These are phyloP conservation scores for Aleurites moluccanus DNA, from an alignment of 441 rosid genomes.

Conservation along the genomic window DNA sequence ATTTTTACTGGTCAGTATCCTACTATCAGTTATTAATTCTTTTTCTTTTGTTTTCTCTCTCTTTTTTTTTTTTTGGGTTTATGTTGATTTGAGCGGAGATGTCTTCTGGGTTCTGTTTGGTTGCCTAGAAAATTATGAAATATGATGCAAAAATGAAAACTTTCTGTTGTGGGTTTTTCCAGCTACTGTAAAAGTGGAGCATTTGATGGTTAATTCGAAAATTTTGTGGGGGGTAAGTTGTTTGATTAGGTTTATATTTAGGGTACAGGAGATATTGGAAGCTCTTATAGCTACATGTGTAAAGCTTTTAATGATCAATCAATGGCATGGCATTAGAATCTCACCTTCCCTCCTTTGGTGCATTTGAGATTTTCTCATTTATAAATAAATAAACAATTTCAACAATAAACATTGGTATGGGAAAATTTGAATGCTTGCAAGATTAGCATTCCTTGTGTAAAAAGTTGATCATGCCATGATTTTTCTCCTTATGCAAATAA, in stretches of 20 bases:
- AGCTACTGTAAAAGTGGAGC: not conserved
- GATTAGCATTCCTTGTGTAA: not conserved
- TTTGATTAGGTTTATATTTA: not conserved
- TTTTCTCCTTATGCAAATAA: not conserved
- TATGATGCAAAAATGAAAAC: not conserved
- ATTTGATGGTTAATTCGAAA: constrained; percentile 6
- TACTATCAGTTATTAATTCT: not conserved
- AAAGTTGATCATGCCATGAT: not conserved
- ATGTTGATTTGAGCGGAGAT: not conserved
- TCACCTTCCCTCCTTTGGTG: not conserved
- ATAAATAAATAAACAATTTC: too few species aligned
- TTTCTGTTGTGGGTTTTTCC: not conserved
- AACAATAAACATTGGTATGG: not conserved
- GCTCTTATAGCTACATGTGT: not conserved
- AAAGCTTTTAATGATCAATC: not conserved
- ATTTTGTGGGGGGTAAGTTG: not conserved
- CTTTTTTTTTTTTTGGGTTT: not conserved
- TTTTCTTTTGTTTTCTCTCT: too few species aligned
- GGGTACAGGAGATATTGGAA: not conserved
- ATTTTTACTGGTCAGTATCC: constrained; percentile 9
- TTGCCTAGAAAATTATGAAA: not conserved
- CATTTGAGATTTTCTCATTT: not conserved
- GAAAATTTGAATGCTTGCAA: not conserved
- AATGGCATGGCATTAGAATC: not conserved
- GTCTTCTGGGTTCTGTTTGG: constrained; percentile 7